Base-by-base conservation (phyloP, 345 rosid species). In the Sapria himalayana region DNA sequence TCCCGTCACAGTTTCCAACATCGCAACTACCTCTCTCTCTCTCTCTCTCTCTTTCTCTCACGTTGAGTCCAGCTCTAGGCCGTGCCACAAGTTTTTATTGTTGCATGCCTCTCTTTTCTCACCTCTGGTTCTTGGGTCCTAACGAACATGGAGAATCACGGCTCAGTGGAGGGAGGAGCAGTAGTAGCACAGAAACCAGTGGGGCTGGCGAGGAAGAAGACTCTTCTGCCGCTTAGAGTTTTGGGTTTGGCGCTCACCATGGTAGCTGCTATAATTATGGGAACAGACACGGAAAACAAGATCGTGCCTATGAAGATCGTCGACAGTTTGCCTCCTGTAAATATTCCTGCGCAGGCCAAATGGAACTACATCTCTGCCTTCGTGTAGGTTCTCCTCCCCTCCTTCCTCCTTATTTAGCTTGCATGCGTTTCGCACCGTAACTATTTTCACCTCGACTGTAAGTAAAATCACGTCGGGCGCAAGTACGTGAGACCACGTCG, bases 341-440 rank as follows among this genome's bases (percentile, higher is more conserved):
- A 60, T 37, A 37, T 77, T 46, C 44, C 84, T 25, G 65, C 55
- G 10, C 24, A 52, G 10, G 89, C 93, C 38, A 70, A 62, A 58
- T 62, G 74, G 59, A 53, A 39, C 36, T 54, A 77, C 60, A 42
- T 72, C 39, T 70, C 93, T 36, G 78, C 85, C 29, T 72, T 74
- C 32, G 59, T 58, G 91, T 81, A 65, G 61, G 84, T 56, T 39
- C 15, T 29, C 15, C 24, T 12, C 3, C 16, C 13, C n/a, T n/a
- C n/a, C n/a, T n/a, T n/a, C n/a, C n/a, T n/a, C n/a, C n/a, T n/a
- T n/a, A n/a, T n/a, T n/a, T n/a, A n/a, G n/a, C n/a, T n/a, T n/a
- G n/a, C n/a, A n/a, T n/a, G n/a, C n/a, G n/a, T n/a, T n/a, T n/a
- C n/a, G n/a, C n/a, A n/a, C n/a, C n/a, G n/a, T n/a, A n/a, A n/a